Conservation (phyloP, 305 asterid species). For the Solanum hybrid region DNA sequence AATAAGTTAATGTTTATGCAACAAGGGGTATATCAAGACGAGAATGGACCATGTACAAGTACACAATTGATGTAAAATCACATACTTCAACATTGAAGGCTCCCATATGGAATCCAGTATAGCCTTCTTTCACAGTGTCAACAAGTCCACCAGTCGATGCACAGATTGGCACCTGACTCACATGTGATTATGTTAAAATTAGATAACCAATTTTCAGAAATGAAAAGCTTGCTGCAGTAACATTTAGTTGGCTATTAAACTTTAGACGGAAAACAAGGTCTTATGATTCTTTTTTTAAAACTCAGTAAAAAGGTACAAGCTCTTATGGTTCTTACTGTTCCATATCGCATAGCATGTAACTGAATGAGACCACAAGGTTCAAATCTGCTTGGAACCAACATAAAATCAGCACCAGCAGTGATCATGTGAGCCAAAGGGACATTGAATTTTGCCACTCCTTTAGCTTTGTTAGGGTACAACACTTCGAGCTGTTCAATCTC, state of each 20-base stretch:
- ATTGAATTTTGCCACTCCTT: conserved; percentile 78
- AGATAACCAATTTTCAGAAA: not conserved
- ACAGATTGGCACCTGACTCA: conserved; percentile 62
- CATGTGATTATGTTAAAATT: not conserved
- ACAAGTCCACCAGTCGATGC: conserved; percentile 95
- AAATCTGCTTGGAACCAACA: conserved; percentile 82
- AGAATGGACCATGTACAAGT: not conserved
- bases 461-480: conserved; percentile 65
- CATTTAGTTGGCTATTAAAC: not conserved
- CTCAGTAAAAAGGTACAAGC: not conserved
- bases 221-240: not conserved
- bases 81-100: conserved; percentile 67
- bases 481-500: conserved; percentile 75
- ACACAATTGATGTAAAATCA: not conserved
- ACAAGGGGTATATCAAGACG: not conserved
- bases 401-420: conserved; percentile 73
- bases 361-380: conserved; percentile 98
- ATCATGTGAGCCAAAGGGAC: conserved; percentile 80
- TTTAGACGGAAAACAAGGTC: not conserved
- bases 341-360: conserved; percentile 92
- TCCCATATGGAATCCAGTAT: conserved; percentile 94
- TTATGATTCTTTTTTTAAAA: not conserved
- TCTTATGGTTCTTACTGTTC: conserved; percentile 52
- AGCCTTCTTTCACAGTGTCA: conserved; percentile 84
- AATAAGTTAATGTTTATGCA: not conserved